These are phyloP conservation scores for Dictyostelium firmibasis DNA, from an alignment of 78 protist genomes.

Conservation along the genomic window DNA sequence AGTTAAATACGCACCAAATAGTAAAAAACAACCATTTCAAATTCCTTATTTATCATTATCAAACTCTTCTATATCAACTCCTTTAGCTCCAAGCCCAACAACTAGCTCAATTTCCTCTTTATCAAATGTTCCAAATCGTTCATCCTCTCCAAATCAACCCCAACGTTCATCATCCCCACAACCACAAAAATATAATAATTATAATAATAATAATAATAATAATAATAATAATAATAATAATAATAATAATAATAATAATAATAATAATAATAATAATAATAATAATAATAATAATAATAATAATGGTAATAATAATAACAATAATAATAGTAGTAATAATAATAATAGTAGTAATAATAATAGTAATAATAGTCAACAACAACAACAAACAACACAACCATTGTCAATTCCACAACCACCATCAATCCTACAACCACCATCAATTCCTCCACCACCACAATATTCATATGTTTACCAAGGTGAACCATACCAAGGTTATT, in stretches of 20 bases:
- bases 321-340: no score
- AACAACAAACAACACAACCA: neutral
- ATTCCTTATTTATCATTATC: neutral
- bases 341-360: no score
- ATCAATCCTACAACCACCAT: neutral
- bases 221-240: neutral
- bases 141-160: conserved; percentile 7
- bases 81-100: neutral
- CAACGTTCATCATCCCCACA: conserved; percentile 17
- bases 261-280: neutral
- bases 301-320: no score
- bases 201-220: neutral
- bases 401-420: neutral
- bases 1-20: neutral
- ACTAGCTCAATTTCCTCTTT: neutral
- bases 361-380: neutral
- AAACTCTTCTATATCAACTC: neutral
- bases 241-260: neutral
- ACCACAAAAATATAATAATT: neutral
- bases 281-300: neutral
- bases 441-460: neutral
- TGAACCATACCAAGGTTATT: neutral
- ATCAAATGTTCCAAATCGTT: neutral
- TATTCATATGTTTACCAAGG: neutral
- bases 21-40: neutral